Percentiles rank a stretch among this genome's conserved stretches.
phyloP scores from a whole-genome alignment of 768 basidiomycete genomes.

The Rhodosporidiobolus sp. region DNA sequence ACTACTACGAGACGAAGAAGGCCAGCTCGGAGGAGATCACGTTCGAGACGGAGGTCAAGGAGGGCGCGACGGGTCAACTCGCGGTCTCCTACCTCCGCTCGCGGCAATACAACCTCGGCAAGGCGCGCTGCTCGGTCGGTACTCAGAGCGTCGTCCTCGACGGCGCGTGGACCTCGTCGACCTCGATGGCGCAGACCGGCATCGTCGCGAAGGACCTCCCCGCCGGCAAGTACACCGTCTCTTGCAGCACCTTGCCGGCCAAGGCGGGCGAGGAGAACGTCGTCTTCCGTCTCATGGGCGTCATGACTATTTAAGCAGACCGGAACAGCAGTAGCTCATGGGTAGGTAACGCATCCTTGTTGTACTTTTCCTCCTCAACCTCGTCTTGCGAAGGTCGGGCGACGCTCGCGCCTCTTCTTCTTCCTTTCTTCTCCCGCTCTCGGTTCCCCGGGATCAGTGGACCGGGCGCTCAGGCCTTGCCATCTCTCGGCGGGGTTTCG shows the following conservation, averaged over 20 bases:
- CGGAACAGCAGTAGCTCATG: no score
- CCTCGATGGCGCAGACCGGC: not conserved
- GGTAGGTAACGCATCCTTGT: not conserved
- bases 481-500: no score
- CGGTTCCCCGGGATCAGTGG: no score
- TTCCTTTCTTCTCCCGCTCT: no score
- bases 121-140: not conserved
- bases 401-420: no score
- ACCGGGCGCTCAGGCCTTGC: no score
- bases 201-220: not conserved
- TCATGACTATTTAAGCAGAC: not conserved
- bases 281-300: constrained; percentile 3
- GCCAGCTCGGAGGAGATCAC: not conserved
- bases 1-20: not conserved
- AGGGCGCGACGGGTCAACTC: not conserved
- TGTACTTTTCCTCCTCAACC: not conserved
- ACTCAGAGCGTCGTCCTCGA: not conserved
- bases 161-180: not conserved
- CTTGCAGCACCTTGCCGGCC: not conserved
- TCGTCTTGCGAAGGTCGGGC: not conserved
- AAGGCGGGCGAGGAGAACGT: no score
- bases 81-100: constrained; percentile 15
- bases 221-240: not conserved
- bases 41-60: not conserved
- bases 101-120: constrained; percentile 9